Conservation (phyloP, 2,329 filamentous ascomycete species). For the Scedosporium apiospermum region DNA sequence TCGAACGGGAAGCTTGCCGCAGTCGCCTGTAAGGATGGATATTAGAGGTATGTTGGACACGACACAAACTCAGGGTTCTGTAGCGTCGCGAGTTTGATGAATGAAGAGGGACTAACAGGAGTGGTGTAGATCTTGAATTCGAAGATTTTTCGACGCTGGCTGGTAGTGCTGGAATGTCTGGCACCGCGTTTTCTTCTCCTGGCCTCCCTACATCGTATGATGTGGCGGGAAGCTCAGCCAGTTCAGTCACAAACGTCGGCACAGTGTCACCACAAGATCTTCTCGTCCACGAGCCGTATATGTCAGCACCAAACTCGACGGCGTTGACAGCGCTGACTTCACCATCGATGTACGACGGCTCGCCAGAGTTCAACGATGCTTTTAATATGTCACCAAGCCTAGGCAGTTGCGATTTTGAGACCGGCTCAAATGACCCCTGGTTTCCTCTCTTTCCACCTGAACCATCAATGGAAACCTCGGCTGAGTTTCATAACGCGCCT, state of each 20-base stretch:
- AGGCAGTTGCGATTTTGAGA: constrained; percentile 46
- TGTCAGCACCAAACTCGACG: constrained; percentile 72
- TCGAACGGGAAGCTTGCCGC: constrained; percentile 42
- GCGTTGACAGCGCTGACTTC: constrained; percentile 79
- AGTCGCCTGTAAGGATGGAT: constrained; percentile 36
- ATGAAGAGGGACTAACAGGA: background rate
- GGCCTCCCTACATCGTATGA: constrained; percentile 42
- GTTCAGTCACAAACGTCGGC: constrained; percentile 44
- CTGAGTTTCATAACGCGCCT: too few relatives aligned
- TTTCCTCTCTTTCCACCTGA: constrained; percentile 62
- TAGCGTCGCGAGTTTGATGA: background rate
- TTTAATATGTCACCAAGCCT: constrained; percentile 76
- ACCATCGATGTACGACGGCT: constrained; percentile 68
- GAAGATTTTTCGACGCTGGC: constrained; percentile 50
- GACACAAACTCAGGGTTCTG: background rate
- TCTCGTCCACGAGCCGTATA: constrained; percentile 56
- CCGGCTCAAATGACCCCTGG: constrained; percentile 50
- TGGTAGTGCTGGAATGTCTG: constrained; percentile 28
- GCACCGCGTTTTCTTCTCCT: constrained; percentile 45
- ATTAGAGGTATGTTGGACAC: constrained; percentile 38
- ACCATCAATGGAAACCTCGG: constrained; percentile 8
- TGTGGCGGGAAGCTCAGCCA: constrained; percentile 27
- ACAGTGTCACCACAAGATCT: constrained; percentile 84
- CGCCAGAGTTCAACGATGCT: constrained; percentile 57
- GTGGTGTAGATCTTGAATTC: constrained; percentile 43